Evolutionary conservation across 2,329 filamentous ascomycete species (phyloP).

Genomic region (Microsporum canis): DNA sequence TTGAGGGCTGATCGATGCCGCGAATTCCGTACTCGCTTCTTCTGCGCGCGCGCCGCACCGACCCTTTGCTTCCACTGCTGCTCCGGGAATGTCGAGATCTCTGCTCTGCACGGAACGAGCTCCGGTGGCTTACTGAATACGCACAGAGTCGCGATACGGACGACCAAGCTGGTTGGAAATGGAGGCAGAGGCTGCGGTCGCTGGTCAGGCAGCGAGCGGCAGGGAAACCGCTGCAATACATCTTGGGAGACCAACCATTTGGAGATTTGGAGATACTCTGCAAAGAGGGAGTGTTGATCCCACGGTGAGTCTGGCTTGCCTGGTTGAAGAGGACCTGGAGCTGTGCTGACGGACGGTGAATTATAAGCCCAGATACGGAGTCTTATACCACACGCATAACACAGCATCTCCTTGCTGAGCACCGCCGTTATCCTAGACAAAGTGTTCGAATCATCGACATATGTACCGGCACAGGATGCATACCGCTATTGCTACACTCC

Average conservation of each 20-base stretch:
- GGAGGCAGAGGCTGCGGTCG: background rate
- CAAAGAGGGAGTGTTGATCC: slow-evolving; percentile 68
- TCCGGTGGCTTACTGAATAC: slow-evolving; percentile 37
- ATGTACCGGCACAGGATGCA: slow-evolving; percentile 86
- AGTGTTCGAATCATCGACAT: slow-evolving; percentile 62
- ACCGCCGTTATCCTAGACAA: background rate
- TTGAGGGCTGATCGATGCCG: slow-evolving; percentile 26
- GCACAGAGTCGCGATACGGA: slow-evolving; percentile 14
- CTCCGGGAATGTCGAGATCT: slow-evolving; percentile 36
- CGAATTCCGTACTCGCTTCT: slow-evolving; percentile 31
- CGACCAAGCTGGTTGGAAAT: background rate
- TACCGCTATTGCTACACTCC: slow-evolving; percentile 62
- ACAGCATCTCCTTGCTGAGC: slow-evolving; percentile 27
- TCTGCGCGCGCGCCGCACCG: slow-evolving; percentile 24
- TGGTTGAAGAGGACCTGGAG: background rate
- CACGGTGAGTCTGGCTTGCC: slow-evolving; percentile 39
- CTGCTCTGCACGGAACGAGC: slow-evolving; percentile 35
- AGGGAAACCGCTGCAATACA: slow-evolving; percentile 80
- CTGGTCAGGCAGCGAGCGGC: slow-evolving; percentile 35
- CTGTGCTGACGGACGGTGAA: background rate
- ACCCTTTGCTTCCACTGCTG: slow-evolving; percentile 31
- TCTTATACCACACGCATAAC: slow-evolving; percentile 51
- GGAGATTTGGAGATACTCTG: slow-evolving; percentile 71
- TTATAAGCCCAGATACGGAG: slow-evolving; percentile 54
- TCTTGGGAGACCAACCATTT: slow-evolving; percentile 81